Evolutionary conservation across 1,139 yeast species (phyloP), one percentile per base, ranked within the genome.

Genomic region (Kodamaea sp.): DNA sequence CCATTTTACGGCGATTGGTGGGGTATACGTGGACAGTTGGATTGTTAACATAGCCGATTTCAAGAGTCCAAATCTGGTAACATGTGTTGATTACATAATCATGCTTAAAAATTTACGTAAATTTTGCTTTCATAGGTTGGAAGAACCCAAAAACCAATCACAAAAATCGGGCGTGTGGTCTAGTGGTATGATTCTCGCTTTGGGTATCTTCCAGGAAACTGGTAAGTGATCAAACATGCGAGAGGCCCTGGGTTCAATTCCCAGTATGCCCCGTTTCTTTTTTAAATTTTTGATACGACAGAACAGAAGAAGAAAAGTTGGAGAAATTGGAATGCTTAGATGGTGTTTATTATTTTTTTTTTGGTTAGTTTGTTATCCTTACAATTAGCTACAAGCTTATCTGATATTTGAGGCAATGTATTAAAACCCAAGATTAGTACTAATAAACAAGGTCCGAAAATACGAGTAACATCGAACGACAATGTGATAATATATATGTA

Each of bases 171-270:
- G 61, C 59, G 59, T 54, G 57, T 56, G 61, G 60, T 56, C 59
- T 54, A 55, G 60, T 56, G 59, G 59, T 55, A 56, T 55, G 60
- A 56, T 55, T 55, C 59, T 55, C 60, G 60, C 59, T 55, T 55
- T 53, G 60, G 60, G 60, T 37, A 43, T 38, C 42, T 31, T 37
- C 34, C n/a, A n/a, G n/a, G n/a, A n/a, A n/a, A n/a, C n/a, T n/a
- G n/a, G n/a, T n/a, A n/a, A 35, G 44, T 32, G 18, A 25, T 32
- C 53, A 52, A 52, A 37, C 44, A 51, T 55, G 59, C 57, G 61
- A 55, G 61, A 55, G 61, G 61, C 59, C 61, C 61, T 53, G 60
- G 61, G 61, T 55, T 55, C 61, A 55, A 55, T 54, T 55, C 61
- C 60, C 60, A 54, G 61, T 50, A 48, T 53, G 59, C 61, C 61